Percentiles rank a stretch among this genome's conserved stretches.
These are phyloP conservation scores for Daldinia bambusicola DNA, from an alignment of 495 filamentous ascomycete genomes.

Conservation along the genomic window DNA sequence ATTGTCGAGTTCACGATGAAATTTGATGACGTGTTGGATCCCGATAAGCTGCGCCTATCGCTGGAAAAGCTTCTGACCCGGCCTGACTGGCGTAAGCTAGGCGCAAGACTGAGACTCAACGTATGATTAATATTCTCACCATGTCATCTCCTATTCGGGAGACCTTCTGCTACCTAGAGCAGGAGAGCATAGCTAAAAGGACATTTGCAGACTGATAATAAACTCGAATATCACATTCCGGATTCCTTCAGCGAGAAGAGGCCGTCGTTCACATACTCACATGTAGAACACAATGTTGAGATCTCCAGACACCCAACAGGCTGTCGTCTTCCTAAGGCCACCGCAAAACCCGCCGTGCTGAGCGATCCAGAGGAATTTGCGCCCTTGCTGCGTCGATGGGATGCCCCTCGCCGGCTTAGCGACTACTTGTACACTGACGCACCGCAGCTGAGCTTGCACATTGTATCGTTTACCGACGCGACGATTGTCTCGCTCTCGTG, in stretches of 20 bases:
- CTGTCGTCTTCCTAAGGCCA: slow-evolving; percentile 44
- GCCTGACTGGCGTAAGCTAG: slow-evolving; percentile 58
- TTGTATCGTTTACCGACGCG: slow-evolving; percentile 59
- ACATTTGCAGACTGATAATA: slow-evolving; percentile 42
- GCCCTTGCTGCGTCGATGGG: slow-evolving; percentile 28
- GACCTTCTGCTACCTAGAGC: not conserved
- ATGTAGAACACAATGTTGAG: slow-evolving; percentile 40
- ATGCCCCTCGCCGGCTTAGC: slow-evolving; percentile 47
- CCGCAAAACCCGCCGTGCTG: slow-evolving; percentile 47
- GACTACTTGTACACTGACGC: slow-evolving; percentile 56
- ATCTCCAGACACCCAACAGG: slow-evolving; percentile 52
- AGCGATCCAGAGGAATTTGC: slow-evolving; percentile 47
- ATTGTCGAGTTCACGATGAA: slow-evolving; percentile 53
- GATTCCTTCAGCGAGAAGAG: slow-evolving; percentile 50
- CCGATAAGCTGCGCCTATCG: slow-evolving; percentile 52
- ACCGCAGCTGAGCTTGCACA: slow-evolving; percentile 59
- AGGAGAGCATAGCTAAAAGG: not conserved
- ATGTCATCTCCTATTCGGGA: not conserved
- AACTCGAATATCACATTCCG: slow-evolving; percentile 60
- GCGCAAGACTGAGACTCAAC: slow-evolving; percentile 54
- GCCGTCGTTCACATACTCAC: slow-evolving; percentile 54
- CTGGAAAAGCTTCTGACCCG: slow-evolving; percentile 51
- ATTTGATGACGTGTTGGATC: slow-evolving; percentile 62
- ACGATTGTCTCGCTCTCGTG: slow-evolving; percentile 59
- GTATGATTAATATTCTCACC: slow-evolving; percentile 40